Evolutionary conservation across 176 grass and related monocot genomes (phyloP).

Genomic region (Musa itinerans): DNA sequence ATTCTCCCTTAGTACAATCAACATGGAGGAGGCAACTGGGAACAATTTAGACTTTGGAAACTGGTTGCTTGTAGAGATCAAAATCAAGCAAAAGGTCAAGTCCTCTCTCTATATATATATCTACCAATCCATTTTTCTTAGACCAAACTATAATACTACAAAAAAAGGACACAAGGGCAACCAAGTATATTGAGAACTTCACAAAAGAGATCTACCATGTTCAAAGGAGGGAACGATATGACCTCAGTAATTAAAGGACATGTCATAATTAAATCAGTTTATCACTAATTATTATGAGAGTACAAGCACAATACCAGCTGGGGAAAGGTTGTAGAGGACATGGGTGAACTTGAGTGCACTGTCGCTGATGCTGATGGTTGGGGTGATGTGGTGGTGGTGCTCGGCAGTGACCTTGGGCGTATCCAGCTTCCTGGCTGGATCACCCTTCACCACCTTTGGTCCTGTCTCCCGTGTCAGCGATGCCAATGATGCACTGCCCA

Average conservation of each 20-base stretch:
- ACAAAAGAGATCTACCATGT: not conserved
- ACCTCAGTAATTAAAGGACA: not conserved
- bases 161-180: not conserved
- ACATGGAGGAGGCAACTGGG: not conserved
- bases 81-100: not conserved
- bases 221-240: not conserved
- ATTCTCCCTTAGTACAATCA: not conserved
- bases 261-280: not conserved
- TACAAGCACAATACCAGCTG: conserved; percentile 41
- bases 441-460: conserved; percentile 71
- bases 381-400: conserved; percentile 51
- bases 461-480: conserved; percentile 89
- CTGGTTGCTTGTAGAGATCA: not conserved
- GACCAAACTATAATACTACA: not conserved
- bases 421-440: conserved; percentile 65
- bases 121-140: not conserved
- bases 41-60: not conserved
- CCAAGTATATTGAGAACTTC: too few species aligned
- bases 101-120: not conserved
- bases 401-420: conserved; percentile 25
- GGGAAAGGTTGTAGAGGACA: conserved; percentile 95
- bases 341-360: conserved; percentile 99
- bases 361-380: conserved; percentile 84
- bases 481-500: conserved; percentile 80
- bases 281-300: not conserved